These are phyloP conservation scores for Beta vulgaris DNA, from an alignment of 148 eudicot species.

Conservation along the genomic window DNA sequence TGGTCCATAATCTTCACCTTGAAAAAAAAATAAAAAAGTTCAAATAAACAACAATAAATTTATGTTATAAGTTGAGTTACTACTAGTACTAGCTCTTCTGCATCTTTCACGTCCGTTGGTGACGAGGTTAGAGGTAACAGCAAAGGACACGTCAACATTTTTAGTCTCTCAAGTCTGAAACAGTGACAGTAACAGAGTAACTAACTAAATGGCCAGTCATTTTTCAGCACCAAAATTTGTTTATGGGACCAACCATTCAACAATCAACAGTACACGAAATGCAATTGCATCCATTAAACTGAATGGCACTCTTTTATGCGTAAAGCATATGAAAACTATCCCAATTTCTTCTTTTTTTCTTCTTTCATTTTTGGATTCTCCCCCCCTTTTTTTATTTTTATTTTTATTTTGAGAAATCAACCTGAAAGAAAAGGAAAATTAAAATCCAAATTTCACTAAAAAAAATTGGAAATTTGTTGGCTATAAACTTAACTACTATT, in stretches of 20 bases:
- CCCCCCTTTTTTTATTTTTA: neutral
- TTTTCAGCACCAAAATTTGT: neutral
- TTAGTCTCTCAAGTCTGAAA: neutral
- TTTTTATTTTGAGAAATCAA: neutral
- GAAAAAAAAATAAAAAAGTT: no score
- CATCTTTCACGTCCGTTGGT: neutral
- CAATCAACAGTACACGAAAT: neutral
- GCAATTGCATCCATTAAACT: slow-evolving; percentile 13
- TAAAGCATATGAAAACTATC: neutral
- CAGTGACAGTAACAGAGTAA: neutral
- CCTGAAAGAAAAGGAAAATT: no score
- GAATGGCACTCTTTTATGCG: neutral
- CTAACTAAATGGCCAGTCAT: neutral
- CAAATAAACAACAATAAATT: no score
- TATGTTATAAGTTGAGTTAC: no score
- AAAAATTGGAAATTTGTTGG: neutral
- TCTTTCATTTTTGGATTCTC: neutral
- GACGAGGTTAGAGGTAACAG: neutral
- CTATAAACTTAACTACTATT: neutral
- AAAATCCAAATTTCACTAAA: no score
- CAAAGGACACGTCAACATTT: neutral
- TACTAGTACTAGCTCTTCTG: no score
- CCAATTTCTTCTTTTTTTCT: neutral
- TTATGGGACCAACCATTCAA: neutral
- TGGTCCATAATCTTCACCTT: no score